Evolutionary conservation across 345 rosid species (phyloP), one percentile per base, ranked within the genome.

Genomic region (Lepidium africanum): DNA sequence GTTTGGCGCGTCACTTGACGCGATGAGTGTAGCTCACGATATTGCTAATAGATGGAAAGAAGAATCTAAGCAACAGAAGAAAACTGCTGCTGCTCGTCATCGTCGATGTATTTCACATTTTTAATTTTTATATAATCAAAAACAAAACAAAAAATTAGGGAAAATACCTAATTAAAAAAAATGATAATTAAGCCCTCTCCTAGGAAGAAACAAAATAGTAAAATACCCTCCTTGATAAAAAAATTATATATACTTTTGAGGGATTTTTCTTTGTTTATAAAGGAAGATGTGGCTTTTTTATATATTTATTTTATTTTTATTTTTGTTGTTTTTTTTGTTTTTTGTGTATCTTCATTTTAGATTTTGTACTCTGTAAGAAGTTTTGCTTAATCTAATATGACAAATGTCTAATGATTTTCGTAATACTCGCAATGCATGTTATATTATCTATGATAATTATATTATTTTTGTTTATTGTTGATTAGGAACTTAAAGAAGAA

Each of bases 51-150:
- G 75, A 62, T 93, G 86, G 85, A 87, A 87, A 10, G 84, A 85
- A 67, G 96, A 82, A 79, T 90, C 86, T 48, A 83, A 79, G 70
- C 93, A 93, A 72, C 87, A 77, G 57, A 90, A 73, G 51, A 83
- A 71, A 65, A 63, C 83, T 7, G 73, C 78, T 6, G 84, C 86
- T 1, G 82, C 91, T 47, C 73, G 92, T 63, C 95, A 89, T 39
- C 85, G 92, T 67, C 84, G 96, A 62, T 86, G 95, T 84, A 85
- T 86, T 16, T 89, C 98, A n/a, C 90, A 81, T 65, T 86, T 81
- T 74, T 89, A 58, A 82, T 10, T 17, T n/a, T 30, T 15, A 1
- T 2, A 3, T 2, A 12, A 0, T 21, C 3, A 13, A 10, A 9
- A 48, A 16, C 10, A 3, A 1, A 47, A 16, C 12, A 36, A 67